A percentile compares a stretch with the other conserved stretches of the same genome.
These are phyloP conservation scores for Lotmaria passim DNA, from an alignment of 208 protist species.

Conservation along the genomic window DNA sequence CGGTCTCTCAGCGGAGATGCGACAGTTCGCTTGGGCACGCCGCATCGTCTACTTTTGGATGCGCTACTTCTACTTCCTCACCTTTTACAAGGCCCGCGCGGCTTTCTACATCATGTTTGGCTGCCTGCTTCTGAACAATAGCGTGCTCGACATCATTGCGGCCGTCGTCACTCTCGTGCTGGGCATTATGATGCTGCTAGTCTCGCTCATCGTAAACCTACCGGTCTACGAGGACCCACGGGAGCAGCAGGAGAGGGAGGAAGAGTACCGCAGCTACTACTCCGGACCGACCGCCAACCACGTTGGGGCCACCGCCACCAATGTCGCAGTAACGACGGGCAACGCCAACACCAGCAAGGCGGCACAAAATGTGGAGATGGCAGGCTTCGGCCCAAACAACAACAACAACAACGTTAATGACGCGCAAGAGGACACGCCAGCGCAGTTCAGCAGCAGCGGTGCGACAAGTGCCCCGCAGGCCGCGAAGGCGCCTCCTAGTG, in stretches of 20 bases:
- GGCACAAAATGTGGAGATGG: too few species aligned
- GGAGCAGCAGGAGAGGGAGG: constrained; percentile 36
- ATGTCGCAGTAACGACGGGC: not conserved
- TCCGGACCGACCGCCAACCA: constrained; percentile 15
- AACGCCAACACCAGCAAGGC: not conserved
- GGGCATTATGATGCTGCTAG: constrained; percentile 68
- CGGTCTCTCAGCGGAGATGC: constrained; percentile 68
- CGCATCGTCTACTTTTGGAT: constrained; percentile 67
- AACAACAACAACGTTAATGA: constrained; percentile 7
- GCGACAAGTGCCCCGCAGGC: not conserved
- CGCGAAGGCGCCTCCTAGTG: constrained; percentile 4
- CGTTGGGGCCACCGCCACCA: constrained; percentile 6
- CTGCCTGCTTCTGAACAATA: constrained; percentile 51
- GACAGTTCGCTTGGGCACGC: constrained; percentile 58
- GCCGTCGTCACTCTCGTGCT: constrained; percentile 45
- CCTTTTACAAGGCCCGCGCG: constrained; percentile 61
- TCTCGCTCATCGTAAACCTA: constrained; percentile 50
- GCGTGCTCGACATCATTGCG: constrained; percentile 45
- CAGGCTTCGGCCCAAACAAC: not conserved
- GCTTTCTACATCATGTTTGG: constrained; percentile 85
- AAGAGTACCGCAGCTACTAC: constrained; percentile 40
- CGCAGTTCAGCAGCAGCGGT: constrained; percentile 6
- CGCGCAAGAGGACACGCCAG: constrained; percentile 3
- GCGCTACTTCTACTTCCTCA: constrained; percentile 79
- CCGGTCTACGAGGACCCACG: constrained; percentile 62